phyloP scores from a whole-genome alignment of 1,284 basidiomycete species.

The Tilletia caries region DNA sequence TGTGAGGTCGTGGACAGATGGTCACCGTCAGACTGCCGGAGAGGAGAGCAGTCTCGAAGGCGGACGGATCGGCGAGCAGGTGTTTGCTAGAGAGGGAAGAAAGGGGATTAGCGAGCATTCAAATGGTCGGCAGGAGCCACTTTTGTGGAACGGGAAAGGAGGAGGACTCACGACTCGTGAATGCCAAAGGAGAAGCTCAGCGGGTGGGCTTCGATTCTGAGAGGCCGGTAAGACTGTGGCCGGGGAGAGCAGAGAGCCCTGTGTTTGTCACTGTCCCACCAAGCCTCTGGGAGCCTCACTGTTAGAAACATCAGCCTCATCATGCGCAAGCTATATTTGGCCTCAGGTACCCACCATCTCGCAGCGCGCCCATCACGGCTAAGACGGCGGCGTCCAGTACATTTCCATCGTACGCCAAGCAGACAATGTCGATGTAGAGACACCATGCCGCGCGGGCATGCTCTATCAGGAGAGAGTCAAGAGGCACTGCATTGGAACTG shows the following conservation, averaged over 20 bases:
- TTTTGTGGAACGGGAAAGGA: slow-evolving; percentile 14
- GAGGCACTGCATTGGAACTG: slow-evolving; percentile 58
- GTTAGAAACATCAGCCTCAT: background rate
- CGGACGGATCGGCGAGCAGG: slow-evolving; percentile 75
- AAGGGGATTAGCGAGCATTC: slow-evolving; percentile 13
- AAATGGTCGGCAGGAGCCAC: too few species aligned
- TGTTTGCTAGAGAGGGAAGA: slow-evolving; percentile 59
- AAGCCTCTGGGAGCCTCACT: slow-evolving; percentile 65
- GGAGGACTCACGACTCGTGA: slow-evolving; percentile 61
- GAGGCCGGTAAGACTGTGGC: slow-evolving; percentile 56
- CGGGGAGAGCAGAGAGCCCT: slow-evolving; percentile 66
- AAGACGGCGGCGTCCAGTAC: slow-evolving; percentile 83
- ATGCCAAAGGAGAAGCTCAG: slow-evolving; percentile 74
- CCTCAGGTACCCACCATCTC: slow-evolving; percentile 66
- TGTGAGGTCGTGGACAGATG: background rate
- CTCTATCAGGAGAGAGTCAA: slow-evolving; percentile 72
- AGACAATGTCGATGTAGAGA: slow-evolving; percentile 86
- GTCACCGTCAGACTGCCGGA: slow-evolving; percentile 27
- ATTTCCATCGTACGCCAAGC: slow-evolving; percentile 95
- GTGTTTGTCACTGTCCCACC: slow-evolving; percentile 67
- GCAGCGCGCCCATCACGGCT: slow-evolving; percentile 79
- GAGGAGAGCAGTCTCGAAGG: slow-evolving; percentile 83
- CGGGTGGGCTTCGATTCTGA: slow-evolving; percentile 62
- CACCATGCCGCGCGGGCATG: slow-evolving; percentile 79
- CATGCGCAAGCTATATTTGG: background rate